Evolutionary conservation across 2,329 filamentous ascomycete genomes (phyloP), one percentile per base, ranked within the genome.

Genomic region (Tolypocladium guangdongense): DNA sequence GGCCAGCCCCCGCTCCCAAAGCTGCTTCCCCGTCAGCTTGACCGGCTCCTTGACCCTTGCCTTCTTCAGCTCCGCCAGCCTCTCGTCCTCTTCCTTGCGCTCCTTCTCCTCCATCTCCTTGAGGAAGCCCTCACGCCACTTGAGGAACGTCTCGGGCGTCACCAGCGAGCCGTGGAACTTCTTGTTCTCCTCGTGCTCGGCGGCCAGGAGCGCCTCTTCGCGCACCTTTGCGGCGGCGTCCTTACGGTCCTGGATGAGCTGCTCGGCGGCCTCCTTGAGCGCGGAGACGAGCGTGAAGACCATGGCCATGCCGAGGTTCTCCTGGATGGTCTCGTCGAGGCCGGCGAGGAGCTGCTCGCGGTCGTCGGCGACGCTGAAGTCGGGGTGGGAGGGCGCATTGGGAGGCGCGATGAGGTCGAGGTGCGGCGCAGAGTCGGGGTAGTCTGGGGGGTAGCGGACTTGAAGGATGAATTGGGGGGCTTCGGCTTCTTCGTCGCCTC

Each of bases 251-350:
- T 78, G 71, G 60, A 97, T 83, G 55, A 99, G 79, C 61, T 84
- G 78, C 74, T 99, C 93, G n/a, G 91, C 92, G 51, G 81, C 78
- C 55, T 99, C 93, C 67, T 96, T 97, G 56, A 99, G 74, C 0
- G 87, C 83, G 16, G 87, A 89, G 52, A 95, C 87, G 27, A 99
- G 75, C 0, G 92, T 90, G 71, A 97, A 99, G 1, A 99, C 75
- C 93, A 99, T 99, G 53, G 90, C 88, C 86, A 97, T 97, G 57
- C 93, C 93, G 55, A 97, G 73, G 61, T 91, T 97, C 69, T 99
- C 93, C 67, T 93, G 85, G 37, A 96, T 87, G 0, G 86, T 88
- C 18, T 86, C 83, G 39, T 82, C 70, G 14, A 97, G 75, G 1
- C 81, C 79, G 50, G 83, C 76, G 18, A 97, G 80, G 16, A 99